Base-by-base conservation (phyloP, 83 land plant species). In the Diphasiastrum complanatum region DNA sequence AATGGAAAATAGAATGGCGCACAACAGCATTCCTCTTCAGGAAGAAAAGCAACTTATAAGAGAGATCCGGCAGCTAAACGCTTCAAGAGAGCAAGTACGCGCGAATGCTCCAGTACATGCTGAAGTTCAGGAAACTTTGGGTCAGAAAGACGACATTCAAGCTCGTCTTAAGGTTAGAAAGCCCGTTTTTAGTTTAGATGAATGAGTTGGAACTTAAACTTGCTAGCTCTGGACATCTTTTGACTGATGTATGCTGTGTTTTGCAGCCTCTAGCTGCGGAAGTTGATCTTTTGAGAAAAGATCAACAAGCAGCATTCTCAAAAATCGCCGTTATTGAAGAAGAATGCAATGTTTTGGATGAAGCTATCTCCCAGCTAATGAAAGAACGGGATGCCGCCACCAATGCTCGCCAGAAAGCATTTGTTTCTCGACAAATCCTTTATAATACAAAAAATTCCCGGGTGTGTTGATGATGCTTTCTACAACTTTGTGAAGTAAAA, bases 1-100 rank as follows among this genome's bases (percentile, higher is more conserved):
- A 81, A 75, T 85, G 34, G 60, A 70, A 33, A 73, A 80, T 36
- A 73, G 65, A 35, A 77, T 83, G 22, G 74, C 79, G 48, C 91
- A 80, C 73, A 84, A 85, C 29, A 79, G 74, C 71, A 77, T 67
- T 29, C 64, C 83, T 11, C 45, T 85, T 41, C 32, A 56, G 18
- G 91, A 85, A 61, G 91, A 85, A 64, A 85, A 79, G 69, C 80
- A 77, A 52, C 30, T 85, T 54, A 55, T 85, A 8, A 79, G 75
- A 54, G 91, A 85, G 47, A 80, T 85, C 20, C 74, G 83, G 30
- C 81, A 75, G 10, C 84, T 85, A 47, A 74, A 85, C 61, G 80
- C 70, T 12, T 74, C 91, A 40, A 75, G 91, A 63, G 78, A 69
- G 12, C 65, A 75, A 50, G 91, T 85, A 48, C 75, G 80, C 38